Conservation (phyloP, 306 rosid genomes). For the Myrica gale region DNA sequence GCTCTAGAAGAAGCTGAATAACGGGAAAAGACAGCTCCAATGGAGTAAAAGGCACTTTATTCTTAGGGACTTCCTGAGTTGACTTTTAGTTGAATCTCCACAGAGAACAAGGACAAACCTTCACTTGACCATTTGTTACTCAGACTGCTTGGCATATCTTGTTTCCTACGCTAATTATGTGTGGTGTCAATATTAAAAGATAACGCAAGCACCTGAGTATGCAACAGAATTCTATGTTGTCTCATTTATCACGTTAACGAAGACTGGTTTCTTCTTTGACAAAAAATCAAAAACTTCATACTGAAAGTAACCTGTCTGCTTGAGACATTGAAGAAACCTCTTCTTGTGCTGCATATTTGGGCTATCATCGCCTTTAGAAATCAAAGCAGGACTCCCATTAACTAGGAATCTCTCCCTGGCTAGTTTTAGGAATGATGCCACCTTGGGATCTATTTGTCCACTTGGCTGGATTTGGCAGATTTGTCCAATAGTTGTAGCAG, state of each 20-base stretch:
- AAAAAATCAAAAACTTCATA: slow-evolving; percentile 11
- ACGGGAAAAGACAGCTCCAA: background rate
- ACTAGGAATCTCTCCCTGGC: slow-evolving; percentile 33
- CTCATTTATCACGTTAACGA: background rate
- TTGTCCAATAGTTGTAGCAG: slow-evolving; percentile 30
- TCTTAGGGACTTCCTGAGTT: background rate
- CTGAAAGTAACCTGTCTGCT: slow-evolving; percentile 38
- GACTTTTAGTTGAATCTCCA: background rate
- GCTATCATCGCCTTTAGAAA: slow-evolving; percentile 13
- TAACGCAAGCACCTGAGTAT: slow-evolving; percentile 2
- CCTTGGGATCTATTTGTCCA: slow-evolving; percentile 33
- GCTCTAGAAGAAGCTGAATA: background rate
- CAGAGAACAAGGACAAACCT: slow-evolving; percentile 23
- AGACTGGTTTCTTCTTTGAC: background rate
- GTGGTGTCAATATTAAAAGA: slow-evolving; percentile 18
- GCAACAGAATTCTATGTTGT: background rate
- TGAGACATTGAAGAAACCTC: slow-evolving; percentile 27
- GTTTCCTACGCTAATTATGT: slow-evolving; percentile 32
- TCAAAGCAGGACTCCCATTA: slow-evolving; percentile 6
- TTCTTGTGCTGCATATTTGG: slow-evolving; percentile 16
- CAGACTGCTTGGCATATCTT: slow-evolving; percentile 21
- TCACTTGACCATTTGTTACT: slow-evolving; percentile 2
- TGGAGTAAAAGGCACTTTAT: background rate
- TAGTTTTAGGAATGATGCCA: slow-evolving; percentile 47
- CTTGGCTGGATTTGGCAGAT: slow-evolving; percentile 51